A percentile compares a stretch with the other conserved stretches of the same genome.
Conservation (phyloP, 179 eudicot species). For the Silene noctiflora region DNA sequence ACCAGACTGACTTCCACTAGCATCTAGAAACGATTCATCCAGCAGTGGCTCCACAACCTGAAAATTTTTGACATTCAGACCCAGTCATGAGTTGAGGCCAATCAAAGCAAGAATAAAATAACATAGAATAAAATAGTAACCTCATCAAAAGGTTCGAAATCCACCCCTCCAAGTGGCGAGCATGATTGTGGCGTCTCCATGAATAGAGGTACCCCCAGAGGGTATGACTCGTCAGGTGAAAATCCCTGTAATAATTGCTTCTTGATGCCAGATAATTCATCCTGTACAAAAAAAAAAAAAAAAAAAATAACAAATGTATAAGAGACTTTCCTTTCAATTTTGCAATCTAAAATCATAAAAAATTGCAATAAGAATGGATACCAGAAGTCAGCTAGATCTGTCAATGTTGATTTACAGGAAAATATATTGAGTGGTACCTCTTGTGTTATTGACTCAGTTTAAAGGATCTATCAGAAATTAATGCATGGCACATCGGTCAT, state of each 20-base stretch:
- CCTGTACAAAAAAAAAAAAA: conserved; percentile 40
- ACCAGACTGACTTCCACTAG: conserved; percentile 66
- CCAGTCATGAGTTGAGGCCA: not conserved
- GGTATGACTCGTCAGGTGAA: conserved; percentile 78
- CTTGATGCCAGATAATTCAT: conserved; percentile 53
- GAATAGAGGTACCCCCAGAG: conserved; percentile 54
- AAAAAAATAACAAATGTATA: conserved; percentile 13
- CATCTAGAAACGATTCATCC: conserved; percentile 58
- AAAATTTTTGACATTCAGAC: conserved; percentile 11
- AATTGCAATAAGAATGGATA: not conserved
- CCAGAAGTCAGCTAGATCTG: not conserved
- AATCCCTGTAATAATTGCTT: conserved; percentile 60
- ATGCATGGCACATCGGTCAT: not conserved
- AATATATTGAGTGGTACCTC: not conserved
- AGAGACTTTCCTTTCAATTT: not conserved
- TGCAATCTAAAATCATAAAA: not conserved
- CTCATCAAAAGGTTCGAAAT: conserved; percentile 55
- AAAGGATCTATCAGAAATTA: not conserved
- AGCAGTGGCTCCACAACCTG: conserved; percentile 48
- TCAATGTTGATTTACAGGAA: not conserved
- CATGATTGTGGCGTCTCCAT: conserved; percentile 79
- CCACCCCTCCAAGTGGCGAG: conserved; percentile 59
- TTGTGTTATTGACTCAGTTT: not conserved
- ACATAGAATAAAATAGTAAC: conserved; percentile 24
- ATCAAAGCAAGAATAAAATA: not conserved